phyloP scores from a whole-genome alignment of 148 eudicot genomes.

The Selenicereus undatus region DNA sequence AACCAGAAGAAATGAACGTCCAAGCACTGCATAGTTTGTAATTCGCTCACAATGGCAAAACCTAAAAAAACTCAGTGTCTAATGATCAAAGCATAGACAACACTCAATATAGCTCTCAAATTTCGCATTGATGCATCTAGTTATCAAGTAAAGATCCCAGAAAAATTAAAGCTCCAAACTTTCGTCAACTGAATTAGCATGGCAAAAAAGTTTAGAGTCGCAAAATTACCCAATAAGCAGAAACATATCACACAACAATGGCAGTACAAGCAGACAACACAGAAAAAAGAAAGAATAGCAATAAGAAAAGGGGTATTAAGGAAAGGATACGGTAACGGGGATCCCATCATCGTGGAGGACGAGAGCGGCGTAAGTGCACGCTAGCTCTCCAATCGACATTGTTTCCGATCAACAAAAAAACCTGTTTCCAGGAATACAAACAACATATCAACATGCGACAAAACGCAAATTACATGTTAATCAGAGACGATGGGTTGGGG shows the following conservation, averaged over 20 bases:
- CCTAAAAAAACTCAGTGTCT: too few species aligned
- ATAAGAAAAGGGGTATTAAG: neutral
- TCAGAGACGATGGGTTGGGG: too few species aligned
- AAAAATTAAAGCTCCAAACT: neutral
- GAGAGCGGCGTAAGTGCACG: slow-evolving; percentile 62
- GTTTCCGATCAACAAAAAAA: neutral
- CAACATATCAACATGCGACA: neutral
- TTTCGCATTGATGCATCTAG: too few species aligned
- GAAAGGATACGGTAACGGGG: slow-evolving; percentile 44
- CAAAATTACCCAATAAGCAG: neutral
- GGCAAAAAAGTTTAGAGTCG: neutral
- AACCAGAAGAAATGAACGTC: too few species aligned
- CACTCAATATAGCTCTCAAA: too few species aligned
- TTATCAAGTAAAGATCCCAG: too few species aligned
- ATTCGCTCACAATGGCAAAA: neutral
- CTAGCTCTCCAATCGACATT: slow-evolving; percentile 37
- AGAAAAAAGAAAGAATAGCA: neutral
- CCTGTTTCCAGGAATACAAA: neutral
- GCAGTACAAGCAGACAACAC: neutral
- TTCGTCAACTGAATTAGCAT: neutral
- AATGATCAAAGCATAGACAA: too few species aligned
- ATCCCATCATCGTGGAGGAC: slow-evolving; percentile 74
- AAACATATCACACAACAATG: neutral
- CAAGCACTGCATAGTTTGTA: too few species aligned
- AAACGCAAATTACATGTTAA: neutral